phyloP scores from a whole-genome alignment of 2,329 filamentous ascomycete genomes.

The Blumeria graminis region DNA sequence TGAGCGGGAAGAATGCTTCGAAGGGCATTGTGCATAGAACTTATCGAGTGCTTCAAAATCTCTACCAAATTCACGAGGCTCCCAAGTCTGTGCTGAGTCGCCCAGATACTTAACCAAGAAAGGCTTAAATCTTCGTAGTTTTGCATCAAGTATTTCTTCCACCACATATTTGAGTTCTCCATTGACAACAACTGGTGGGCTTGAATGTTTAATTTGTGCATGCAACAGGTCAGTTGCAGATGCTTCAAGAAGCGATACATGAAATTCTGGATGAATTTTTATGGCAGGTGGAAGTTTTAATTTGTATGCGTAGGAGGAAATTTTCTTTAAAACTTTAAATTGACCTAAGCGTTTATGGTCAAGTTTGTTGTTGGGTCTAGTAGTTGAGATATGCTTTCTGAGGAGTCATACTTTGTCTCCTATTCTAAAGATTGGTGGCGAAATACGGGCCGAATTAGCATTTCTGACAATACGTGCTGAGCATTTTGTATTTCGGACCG shows the following conservation, averaged over 20 bases:
- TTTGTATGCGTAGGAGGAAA: not conserved
- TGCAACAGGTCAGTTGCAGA: not conserved
- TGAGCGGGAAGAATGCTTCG: not conserved
- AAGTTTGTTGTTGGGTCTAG: not conserved
- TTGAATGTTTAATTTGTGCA: not conserved
- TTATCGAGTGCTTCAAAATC: not conserved
- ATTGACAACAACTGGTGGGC: not conserved
- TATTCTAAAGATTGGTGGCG: not conserved
- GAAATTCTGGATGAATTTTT: constrained; percentile 1
- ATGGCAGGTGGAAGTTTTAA: not conserved
- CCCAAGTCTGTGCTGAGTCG: not conserved
- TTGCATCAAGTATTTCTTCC: no score
- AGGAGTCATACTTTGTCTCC: no score
- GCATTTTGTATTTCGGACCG: not conserved
- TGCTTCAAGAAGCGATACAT: constrained; percentile 1
- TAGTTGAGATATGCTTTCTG: not conserved
- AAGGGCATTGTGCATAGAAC: not conserved
- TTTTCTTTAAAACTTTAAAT: constrained; percentile 1
- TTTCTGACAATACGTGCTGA: not conserved
- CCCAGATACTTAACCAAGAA: not conserved
- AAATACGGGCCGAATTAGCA: not conserved
- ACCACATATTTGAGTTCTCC: not conserved
- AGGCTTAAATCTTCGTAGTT: not conserved
- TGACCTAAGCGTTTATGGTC: not conserved
- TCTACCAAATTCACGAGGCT: not conserved